A percentile compares a stretch with the other conserved stretches of the same genome.
These are phyloP conservation scores for Vigna unguiculata DNA, from an alignment of 306 rosid genomes.

Conservation along the genomic window DNA sequence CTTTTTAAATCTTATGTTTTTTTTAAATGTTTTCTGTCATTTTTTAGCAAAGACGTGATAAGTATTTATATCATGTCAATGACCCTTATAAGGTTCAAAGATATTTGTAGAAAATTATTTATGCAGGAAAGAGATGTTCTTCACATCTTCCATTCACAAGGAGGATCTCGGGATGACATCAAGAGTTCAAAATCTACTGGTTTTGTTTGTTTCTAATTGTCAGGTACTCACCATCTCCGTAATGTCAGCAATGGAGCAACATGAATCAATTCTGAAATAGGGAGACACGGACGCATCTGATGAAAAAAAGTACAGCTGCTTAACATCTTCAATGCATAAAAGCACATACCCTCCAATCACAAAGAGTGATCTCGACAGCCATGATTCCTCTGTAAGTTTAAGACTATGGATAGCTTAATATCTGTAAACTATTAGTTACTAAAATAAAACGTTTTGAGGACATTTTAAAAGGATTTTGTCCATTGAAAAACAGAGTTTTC, in stretches of 20 bases:
- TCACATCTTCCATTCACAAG: background rate
- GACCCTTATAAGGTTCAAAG: background rate
- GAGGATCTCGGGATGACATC: slow-evolving; percentile 16
- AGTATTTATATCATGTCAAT: background rate
- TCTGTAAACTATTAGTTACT: slow-evolving; percentile 39
- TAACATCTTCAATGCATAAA: slow-evolving; percentile 78
- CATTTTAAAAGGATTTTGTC: background rate
- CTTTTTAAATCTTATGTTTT: background rate
- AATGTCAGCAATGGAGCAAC: slow-evolving; percentile 72
- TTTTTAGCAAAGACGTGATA: background rate
- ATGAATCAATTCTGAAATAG: slow-evolving; percentile 74
- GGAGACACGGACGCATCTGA: slow-evolving; percentile 57
- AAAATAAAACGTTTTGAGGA: slow-evolving; percentile 13
- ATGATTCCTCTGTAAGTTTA: slow-evolving; percentile 61
- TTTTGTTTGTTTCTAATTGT: slow-evolving; percentile 14
- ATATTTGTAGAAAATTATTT: background rate
- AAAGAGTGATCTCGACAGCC: slow-evolving; percentile 86
- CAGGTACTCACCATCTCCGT: slow-evolving; percentile 69
- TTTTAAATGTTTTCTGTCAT: background rate
- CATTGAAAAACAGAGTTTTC: slow-evolving; percentile 7
- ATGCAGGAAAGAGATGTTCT: background rate
- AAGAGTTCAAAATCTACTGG: slow-evolving; percentile 15
- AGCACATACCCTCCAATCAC: slow-evolving; percentile 69
- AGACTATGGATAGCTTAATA: slow-evolving; percentile 30
- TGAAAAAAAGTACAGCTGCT: slow-evolving; percentile 65